phyloP scores from a whole-genome alignment of 768 basidiomycete species.

The Dioszegia hungarica region DNA sequence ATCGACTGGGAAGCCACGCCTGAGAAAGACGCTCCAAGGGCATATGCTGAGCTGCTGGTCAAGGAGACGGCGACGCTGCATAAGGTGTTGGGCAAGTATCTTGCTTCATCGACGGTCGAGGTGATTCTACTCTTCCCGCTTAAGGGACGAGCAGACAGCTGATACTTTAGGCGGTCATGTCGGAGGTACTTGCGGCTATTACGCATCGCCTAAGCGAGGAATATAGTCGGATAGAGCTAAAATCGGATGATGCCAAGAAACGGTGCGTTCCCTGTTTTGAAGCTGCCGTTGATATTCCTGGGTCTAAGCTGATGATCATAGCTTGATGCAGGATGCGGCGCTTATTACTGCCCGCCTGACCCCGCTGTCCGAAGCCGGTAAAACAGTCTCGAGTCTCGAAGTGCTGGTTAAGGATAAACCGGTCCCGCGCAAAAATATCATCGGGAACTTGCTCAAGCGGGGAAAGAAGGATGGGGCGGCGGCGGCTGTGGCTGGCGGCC shows the following conservation, averaged over 20 bases:
- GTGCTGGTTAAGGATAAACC: conserved; percentile 77
- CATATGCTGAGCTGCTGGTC: conserved; percentile 84
- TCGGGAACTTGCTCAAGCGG: conserved; percentile 16
- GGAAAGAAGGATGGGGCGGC: conserved; percentile 16
- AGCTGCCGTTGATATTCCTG: too few species aligned
- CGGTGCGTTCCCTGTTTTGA: conserved; percentile 55
- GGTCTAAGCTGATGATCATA: conserved; percentile 43
- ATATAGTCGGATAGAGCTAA: conserved; percentile 74
- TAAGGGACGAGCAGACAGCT: conserved; percentile 7
- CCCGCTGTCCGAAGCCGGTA: conserved; percentile 64
- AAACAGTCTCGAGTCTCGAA: conserved; percentile 67
- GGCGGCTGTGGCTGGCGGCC: not conserved
- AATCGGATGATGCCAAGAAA: conserved; percentile 74
- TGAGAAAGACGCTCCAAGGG: conserved; percentile 40
- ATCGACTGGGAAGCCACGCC: conserved; percentile 66
- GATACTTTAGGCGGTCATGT: conserved; percentile 72
- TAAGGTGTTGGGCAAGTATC: conserved; percentile 89
- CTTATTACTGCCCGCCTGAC: conserved; percentile 73
- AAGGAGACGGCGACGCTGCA: conserved; percentile 94
- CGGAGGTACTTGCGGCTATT: conserved; percentile 88
- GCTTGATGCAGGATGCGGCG: conserved; percentile 72
- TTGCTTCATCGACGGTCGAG: conserved; percentile 71
- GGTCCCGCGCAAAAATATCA: conserved; percentile 49
- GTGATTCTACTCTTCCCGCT: conserved; percentile 51
- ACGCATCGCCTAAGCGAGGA: conserved; percentile 85